These are phyloP conservation scores for Tephrocybe sp. DNA, from an alignment of 768 basidiomycete genomes.

Conservation along the genomic window DNA sequence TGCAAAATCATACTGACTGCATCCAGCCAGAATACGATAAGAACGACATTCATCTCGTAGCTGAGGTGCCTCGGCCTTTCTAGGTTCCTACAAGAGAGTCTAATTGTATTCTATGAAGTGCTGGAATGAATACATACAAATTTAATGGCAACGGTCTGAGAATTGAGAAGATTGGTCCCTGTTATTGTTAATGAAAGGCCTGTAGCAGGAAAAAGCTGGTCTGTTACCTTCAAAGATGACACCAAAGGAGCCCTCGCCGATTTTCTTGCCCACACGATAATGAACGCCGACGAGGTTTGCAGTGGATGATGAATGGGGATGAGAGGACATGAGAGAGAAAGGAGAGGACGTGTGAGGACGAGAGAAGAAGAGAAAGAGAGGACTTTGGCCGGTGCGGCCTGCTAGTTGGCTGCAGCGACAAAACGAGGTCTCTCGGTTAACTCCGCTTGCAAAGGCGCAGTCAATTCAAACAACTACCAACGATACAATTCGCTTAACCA, in stretches of 20 bases:
- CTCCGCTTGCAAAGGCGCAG: slow-evolving; percentile 17
- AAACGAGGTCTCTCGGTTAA: slow-evolving; percentile 18
- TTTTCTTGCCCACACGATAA: slow-evolving; percentile 98
- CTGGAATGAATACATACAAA: slow-evolving; percentile 68
- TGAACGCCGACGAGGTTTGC: slow-evolving; percentile 91
- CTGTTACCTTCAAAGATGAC: slow-evolving; percentile 85
- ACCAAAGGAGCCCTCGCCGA: slow-evolving; percentile 98
- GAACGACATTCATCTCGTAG: slow-evolving; percentile 98
- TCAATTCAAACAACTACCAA: slow-evolving; percentile 14
- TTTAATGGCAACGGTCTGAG: slow-evolving; percentile 99
- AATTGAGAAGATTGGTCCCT: slow-evolving; percentile 98
- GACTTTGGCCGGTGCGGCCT: slow-evolving; percentile 26
- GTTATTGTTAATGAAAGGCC: slow-evolving; percentile 6
- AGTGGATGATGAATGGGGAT: slow-evolving; percentile 56
- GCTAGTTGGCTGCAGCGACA: slow-evolving; percentile 23
- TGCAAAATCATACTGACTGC: slow-evolving; percentile 56
- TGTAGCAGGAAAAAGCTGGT: not conserved
- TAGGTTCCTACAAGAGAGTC: slow-evolving; percentile 61
- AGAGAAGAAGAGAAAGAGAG: slow-evolving; percentile 25
- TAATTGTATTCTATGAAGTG: slow-evolving; percentile 11
- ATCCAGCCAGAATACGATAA: slow-evolving; percentile 87
- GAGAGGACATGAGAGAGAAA: slow-evolving; percentile 47
- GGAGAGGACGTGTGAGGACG: slow-evolving; percentile 17
- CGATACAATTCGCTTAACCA: slow-evolving; percentile 8
- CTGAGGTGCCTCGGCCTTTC: slow-evolving; percentile 96